Evolutionary conservation across 345 rosid genomes (phyloP).

Genomic region (Carallia pectinifolia): DNA sequence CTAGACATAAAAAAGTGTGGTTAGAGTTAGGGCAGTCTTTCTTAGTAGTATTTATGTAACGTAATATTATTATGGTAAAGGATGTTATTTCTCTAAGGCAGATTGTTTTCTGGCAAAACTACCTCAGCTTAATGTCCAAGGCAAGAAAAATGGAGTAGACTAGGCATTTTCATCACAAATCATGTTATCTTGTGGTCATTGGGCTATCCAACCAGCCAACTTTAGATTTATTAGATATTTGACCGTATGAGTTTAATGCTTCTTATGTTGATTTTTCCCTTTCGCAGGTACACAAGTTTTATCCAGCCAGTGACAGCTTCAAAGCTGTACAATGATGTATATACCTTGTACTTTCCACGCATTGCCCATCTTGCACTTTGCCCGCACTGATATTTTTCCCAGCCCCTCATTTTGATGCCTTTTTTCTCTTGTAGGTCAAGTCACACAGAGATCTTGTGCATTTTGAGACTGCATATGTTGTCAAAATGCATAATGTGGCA

Average conservation of each 20-base stretch:
- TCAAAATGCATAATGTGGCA: conserved; percentile 83
- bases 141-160: background rate
- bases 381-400: conserved; percentile 2
- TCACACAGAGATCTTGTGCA: conserved; percentile 81
- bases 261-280: conserved; percentile 9
- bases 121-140: background rate
- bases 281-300: conserved; percentile 90
- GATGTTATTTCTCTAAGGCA: background rate
- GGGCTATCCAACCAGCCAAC: background rate
- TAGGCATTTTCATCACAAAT: background rate
- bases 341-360: conserved; percentile 14
- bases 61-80: background rate
- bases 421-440: conserved; percentile 60
- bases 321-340: conserved; percentile 83
- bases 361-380: background rate
- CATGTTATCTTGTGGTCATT: background rate
- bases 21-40: too few species aligned
- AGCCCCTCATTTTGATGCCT: conserved; percentile 8
- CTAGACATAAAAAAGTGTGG: too few species aligned
- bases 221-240: background rate
- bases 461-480: conserved; percentile 98
- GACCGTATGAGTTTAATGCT: conserved; percentile 1
- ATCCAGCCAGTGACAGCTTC: conserved; percentile 91
- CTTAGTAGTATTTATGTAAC: too few species aligned
- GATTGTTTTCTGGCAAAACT: background rate